Conservation (phyloP, 2,329 filamentous ascomycete genomes). For the Clarireedia sp. region DNA sequence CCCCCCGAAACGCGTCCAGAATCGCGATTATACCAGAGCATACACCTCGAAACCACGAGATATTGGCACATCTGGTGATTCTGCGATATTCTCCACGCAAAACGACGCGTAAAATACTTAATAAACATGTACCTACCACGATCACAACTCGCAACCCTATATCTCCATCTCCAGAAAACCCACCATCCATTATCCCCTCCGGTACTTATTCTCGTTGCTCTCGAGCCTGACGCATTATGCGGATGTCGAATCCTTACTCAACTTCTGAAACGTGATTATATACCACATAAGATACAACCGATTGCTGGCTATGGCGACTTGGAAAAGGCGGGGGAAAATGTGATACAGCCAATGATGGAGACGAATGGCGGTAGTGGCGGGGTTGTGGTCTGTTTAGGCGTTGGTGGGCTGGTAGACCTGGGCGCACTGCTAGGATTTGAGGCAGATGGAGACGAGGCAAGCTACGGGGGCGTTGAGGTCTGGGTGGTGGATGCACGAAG, state of each 20-base stretch:
- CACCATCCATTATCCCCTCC: slow-evolving; percentile 87
- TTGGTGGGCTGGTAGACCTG: slow-evolving; percentile 85
- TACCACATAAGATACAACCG: slow-evolving; percentile 94
- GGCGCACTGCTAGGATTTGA: slow-evolving; percentile 72
- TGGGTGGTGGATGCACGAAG: slow-evolving; percentile 90
- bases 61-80: neutral
- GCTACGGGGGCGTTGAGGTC: slow-evolving; percentile 78
- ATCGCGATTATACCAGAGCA: neutral
- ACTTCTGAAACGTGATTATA: slow-evolving; percentile 94
- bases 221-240: slow-evolving; percentile 92
- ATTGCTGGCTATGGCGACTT: slow-evolving; percentile 90
- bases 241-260: slow-evolving; percentile 89
- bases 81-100: slow-evolving; percentile 9
- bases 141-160: slow-evolving; percentile 80
- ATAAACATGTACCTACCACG: slow-evolving; percentile 85
- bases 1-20: neutral
- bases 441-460: slow-evolving; percentile 54
- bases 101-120: slow-evolving; percentile 10
- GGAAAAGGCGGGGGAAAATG: slow-evolving; percentile 65
- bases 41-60: no score
- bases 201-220: slow-evolving; percentile 82
- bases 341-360: slow-evolving; percentile 81
- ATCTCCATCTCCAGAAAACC: slow-evolving; percentile 77
- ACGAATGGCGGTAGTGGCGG: slow-evolving; percentile 77
- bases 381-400: slow-evolving; percentile 83